Percentiles rank a stretch among this genome's conserved stretches.
Conservation (phyloP, 495 filamentous ascomycete species). For the Geopyxis carbonaria region DNA sequence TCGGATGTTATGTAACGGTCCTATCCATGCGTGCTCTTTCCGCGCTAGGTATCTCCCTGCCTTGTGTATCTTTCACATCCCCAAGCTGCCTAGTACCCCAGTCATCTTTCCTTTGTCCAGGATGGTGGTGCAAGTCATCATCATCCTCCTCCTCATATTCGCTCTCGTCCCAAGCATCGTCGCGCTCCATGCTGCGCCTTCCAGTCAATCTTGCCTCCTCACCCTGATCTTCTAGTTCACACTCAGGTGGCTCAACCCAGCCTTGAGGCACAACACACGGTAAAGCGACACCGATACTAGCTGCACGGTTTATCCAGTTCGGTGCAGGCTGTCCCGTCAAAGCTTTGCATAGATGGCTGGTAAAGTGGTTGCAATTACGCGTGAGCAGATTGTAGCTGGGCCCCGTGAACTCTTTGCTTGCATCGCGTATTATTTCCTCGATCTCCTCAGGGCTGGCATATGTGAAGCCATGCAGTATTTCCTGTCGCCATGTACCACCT, state of each 20-base stretch:
- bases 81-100: not conserved
- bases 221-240: slow-evolving; percentile 46
- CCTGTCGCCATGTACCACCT: slow-evolving; percentile 50
- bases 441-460: slow-evolving; percentile 46
- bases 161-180: slow-evolving; percentile 12
- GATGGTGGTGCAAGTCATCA: slow-evolving; percentile 1
- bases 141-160: slow-evolving; percentile 11
- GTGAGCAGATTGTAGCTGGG: slow-evolving; percentile 58
- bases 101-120: slow-evolving; percentile 1
- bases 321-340: slow-evolving; percentile 49
- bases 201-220: slow-evolving; percentile 28
- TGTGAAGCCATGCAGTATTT: slow-evolving; percentile 57
- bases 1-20: no score
- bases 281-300: slow-evolving; percentile 53
- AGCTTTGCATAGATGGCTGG: slow-evolving; percentile 45
- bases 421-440: slow-evolving; percentile 42
- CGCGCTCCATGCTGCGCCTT: slow-evolving; percentile 9
- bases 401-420: slow-evolving; percentile 43
- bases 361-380: slow-evolving; percentile 73
- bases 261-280: slow-evolving; percentile 65
- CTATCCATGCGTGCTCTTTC: slow-evolving; percentile 19
- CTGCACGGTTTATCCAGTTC: slow-evolving; percentile 60
- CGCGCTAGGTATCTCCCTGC: slow-evolving; percentile 15
- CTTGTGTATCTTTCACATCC: slow-evolving; percentile 8
- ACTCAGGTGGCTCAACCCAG: slow-evolving; percentile 61